Conservation (phyloP, 192 early-diverging fungal genomes). For the Coemansia sp. region DNA sequence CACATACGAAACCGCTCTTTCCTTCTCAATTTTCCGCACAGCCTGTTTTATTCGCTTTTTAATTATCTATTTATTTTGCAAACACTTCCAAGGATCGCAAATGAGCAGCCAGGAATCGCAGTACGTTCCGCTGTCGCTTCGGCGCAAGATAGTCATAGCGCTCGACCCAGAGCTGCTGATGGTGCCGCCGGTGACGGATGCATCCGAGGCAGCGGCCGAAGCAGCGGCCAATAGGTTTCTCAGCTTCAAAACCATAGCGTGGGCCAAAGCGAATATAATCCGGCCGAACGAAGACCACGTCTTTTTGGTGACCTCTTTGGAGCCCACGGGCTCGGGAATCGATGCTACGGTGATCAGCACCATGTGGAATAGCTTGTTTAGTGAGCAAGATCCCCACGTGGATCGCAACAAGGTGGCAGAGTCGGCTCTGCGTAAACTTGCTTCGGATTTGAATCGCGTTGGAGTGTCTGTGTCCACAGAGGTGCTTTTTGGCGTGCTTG, state of each 20-base stretch:
- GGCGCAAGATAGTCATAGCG: constrained; percentile 46
- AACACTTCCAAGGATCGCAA: no score
- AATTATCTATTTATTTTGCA: no score
- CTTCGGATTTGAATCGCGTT: constrained; percentile 3
- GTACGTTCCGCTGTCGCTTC: constrained; percentile 40
- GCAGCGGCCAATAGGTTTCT: constrained; percentile 8
- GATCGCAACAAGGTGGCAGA: constrained; percentile 9
- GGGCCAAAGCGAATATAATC: constrained; percentile 43
- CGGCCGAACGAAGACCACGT: constrained; percentile 36
- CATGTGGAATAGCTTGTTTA: constrained; percentile 36
- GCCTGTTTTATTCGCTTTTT: no score
- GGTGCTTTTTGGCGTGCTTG: constrained; percentile 12
- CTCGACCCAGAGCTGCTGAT: constrained; percentile 26
- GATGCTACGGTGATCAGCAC: background rate
- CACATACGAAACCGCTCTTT: no score
- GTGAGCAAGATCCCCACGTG: constrained; percentile 11
- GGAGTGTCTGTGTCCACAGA: constrained; percentile 21
- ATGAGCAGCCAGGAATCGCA: constrained; percentile 3
- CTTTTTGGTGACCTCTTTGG: constrained; percentile 28
- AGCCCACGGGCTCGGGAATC: background rate
- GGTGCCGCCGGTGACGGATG: background rate
- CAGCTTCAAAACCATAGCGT: constrained; percentile 38
- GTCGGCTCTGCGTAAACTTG: constrained; percentile 6
- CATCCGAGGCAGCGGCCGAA: background rate
- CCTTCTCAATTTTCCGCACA: background rate